Evolutionary conservation across 306 rosid genomes (phyloP).

Genomic region (Pyrus bretschneideri): DNA sequence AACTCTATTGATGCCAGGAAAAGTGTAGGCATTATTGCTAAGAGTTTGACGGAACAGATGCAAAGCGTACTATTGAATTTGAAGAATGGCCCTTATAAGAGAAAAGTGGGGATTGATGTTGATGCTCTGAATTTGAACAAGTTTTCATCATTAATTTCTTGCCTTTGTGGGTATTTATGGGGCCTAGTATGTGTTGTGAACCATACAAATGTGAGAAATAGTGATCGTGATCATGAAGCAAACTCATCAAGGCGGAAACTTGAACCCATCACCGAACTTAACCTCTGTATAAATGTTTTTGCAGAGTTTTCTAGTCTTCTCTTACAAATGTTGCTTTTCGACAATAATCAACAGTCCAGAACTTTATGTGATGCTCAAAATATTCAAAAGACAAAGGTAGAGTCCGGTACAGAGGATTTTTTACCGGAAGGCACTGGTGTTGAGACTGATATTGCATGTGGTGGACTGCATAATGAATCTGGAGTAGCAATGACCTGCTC

Average conservation of each 20-base stretch:
- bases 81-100: slow-evolving; percentile 28
- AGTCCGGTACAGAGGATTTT: slow-evolving; percentile 18
- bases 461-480: slow-evolving; percentile 14
- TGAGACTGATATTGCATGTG: slow-evolving; percentile 26
- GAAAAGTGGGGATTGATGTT: slow-evolving; percentile 27
- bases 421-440: slow-evolving; percentile 6
- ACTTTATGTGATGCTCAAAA: slow-evolving; percentile 28
- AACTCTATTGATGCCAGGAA: slow-evolving; percentile 37
- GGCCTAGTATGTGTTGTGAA: slow-evolving; percentile 49
- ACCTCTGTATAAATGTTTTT: slow-evolving; percentile 40
- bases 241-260: slow-evolving; percentile 32
- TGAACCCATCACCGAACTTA: slow-evolving; percentile 37
- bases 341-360: slow-evolving; percentile 26
- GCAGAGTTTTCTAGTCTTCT: slow-evolving; percentile 35
- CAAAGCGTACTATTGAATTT: slow-evolving; percentile 34
- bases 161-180: slow-evolving; percentile 72
- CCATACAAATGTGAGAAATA: slow-evolving; percentile 23
- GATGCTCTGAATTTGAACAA: slow-evolving; percentile 33
- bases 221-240: slow-evolving; percentile 22
- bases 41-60: slow-evolving; percentile 52
- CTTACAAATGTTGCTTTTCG: slow-evolving; percentile 37
- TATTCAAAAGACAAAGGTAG: slow-evolving; percentile 21
- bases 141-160: slow-evolving; percentile 51
- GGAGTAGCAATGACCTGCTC: slow-evolving; percentile 27
- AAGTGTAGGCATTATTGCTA: slow-evolving; percentile 37